phyloP scores from a whole-genome alignment of 371 early-diverging fungal genomes.

The Rhizopus stolonifer region DNA sequence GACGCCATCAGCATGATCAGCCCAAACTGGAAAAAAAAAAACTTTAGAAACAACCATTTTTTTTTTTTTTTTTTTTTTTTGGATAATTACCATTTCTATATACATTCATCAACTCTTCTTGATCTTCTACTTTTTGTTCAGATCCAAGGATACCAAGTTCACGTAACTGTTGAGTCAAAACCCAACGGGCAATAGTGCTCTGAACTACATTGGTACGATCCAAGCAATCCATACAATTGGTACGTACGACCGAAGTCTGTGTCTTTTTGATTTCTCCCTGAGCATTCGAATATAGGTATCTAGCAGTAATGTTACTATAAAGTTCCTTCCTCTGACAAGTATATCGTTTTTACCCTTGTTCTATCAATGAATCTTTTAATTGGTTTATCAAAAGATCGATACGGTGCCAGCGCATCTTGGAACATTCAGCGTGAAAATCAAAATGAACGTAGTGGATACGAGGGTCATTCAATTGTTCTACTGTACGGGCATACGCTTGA shows the following conservation, averaged over 20 bases:
- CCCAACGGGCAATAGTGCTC: constrained; percentile 77
- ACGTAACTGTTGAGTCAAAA: constrained; percentile 67
- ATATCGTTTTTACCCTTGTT: constrained; percentile 57
- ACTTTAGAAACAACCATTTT: too few relatives aligned
- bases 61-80: too few relatives aligned
- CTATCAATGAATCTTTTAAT: constrained; percentile 61
- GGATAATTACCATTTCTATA: constrained; percentile 43
- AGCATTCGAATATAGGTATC: constrained; percentile 19
- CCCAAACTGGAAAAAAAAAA: constrained; percentile 77
- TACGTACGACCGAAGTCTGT: constrained; percentile 89
- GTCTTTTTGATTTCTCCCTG: constrained; percentile 28
- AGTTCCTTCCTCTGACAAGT: constrained; percentile 35
- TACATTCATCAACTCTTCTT: constrained; percentile 35
- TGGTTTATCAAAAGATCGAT: constrained; percentile 75
- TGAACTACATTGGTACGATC: constrained; percentile 99
- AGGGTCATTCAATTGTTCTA: constrained; percentile 62
- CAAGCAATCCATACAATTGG: constrained; percentile 99
- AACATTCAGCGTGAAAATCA: constrained; percentile 96
- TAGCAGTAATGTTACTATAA: constrained; percentile 27
- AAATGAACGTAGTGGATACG: constrained; percentile 81
- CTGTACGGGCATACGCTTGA: constrained; percentile 72
- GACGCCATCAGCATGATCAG: constrained; percentile 98
- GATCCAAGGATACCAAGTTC: constrained; percentile 59
- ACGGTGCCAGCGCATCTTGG: constrained; percentile 85
- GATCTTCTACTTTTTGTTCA: constrained; percentile 60